Evolutionary conservation across 257 asterid species (phyloP).

Genomic region (Solanum infundibuliforme): DNA sequence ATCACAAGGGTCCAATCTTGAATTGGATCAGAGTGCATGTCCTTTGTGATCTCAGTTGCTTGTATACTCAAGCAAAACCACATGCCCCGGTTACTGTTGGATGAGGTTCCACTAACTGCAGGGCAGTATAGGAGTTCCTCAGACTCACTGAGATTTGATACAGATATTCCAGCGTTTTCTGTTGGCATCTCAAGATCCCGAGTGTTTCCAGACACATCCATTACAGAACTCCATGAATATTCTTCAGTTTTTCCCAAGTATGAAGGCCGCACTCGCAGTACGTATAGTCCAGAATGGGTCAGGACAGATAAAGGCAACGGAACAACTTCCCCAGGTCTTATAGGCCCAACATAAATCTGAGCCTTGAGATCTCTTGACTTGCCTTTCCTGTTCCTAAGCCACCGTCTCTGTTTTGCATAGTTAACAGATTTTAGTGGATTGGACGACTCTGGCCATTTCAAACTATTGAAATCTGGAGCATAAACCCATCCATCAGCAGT

Average conservation of each 20-base stretch:
- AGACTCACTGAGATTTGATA: constrained; percentile 52
- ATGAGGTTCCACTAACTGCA: constrained; percentile 54
- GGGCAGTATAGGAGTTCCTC: constrained; percentile 68
- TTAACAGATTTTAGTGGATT: constrained; percentile 42
- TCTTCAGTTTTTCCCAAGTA: constrained; percentile 25
- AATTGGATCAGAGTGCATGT: constrained; percentile 53
- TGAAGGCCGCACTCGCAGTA: constrained; percentile 63
- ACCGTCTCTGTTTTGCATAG: constrained; percentile 76
- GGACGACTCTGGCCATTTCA: constrained; percentile 80
- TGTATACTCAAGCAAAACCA: constrained; percentile 82
- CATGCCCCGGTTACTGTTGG: constrained; percentile 45
- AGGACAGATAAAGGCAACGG: constrained; percentile 78
- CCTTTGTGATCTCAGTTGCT: constrained; percentile 78
- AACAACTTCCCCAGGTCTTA: constrained; percentile 64
- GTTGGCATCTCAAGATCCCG: constrained; percentile 31
- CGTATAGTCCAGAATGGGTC: constrained; percentile 40
- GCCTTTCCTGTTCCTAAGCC: constrained; percentile 65
- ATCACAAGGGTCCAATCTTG: constrained; percentile 80
- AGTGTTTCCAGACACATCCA: constrained; percentile 37
- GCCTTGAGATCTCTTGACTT: constrained; percentile 22
- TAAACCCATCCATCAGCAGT: constrained; percentile 91
- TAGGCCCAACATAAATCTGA: constrained; percentile 48
- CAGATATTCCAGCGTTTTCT: constrained; percentile 46
- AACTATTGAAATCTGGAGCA: constrained; percentile 60
- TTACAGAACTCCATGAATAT: constrained; percentile 75